Base-by-base conservation (phyloP, 225 moss, liverwort and hornwort genomes). In the Marchantia paleacea region DNA sequence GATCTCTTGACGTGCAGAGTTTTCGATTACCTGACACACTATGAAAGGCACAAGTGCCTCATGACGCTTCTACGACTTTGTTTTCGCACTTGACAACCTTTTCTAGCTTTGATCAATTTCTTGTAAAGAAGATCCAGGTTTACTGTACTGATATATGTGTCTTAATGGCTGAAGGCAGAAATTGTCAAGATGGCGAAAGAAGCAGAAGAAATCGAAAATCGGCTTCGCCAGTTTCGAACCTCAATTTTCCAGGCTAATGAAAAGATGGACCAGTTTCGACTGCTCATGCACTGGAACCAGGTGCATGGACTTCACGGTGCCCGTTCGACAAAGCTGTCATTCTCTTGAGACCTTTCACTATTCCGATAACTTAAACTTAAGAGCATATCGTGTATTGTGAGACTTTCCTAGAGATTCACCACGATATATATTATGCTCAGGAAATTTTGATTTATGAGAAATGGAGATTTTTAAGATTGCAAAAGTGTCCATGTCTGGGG, bases 271-370 rank as follows among this genome's bases (percentile, higher is more conserved):
- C 89, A 92, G 55, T 89, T 93, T 73, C 52, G 92, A 0, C 85
- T 92, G 47, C 83, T 95, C 7, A 93, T 93, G 90, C 87, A 97
- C 75, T 95, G 97, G 97, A 97, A 85, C 69, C 83, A 92, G 89
- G 97, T 97, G 85, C 55, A 75, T 71, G 25, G n/a, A 26, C 24
- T 39, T 39, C 39, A 2, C 39, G 5, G 2, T 39, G 39, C 39
- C 39, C 39, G 39, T 39, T 39, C 39, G 39, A 39, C 39, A 39
- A 39, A 39, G 39, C 39, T 39, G 2, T 39, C 39, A 39, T 39
- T 39, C 39, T 39, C 39, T 39, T 39, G 5, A 2, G 39, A 39
- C 39, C 39, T 39, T 39, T 39, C 39, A 39, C 39, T 39, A 39
- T 39, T 39, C 39, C 39, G 5, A 39, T 39, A 39, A 39, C 39